Evolutionary conservation across 2,329 filamentous ascomycete species (phyloP).

Genomic region (Didymella sp.): DNA sequence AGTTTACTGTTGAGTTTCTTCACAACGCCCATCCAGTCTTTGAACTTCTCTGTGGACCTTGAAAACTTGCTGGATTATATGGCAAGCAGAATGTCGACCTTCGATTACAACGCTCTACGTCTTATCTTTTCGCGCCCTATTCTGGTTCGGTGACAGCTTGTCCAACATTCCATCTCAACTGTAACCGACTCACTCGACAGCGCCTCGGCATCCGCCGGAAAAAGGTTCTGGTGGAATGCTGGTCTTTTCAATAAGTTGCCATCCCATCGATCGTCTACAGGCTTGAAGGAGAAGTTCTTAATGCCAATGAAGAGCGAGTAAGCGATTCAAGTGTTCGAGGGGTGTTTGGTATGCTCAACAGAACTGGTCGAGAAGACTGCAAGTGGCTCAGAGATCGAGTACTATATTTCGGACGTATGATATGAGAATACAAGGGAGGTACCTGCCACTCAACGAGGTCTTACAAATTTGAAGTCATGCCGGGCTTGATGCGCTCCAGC

Average conservation of each 20-base stretch:
- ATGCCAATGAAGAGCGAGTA: conserved; percentile 61
- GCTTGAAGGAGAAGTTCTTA: conserved; percentile 58
- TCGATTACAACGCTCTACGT: conserved; percentile 1
- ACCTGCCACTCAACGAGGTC: not conserved
- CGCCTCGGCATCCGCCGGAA: conserved; percentile 22
- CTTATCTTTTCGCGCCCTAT: conserved; percentile 46
- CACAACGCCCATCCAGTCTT: conserved; percentile 56
- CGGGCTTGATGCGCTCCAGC: not conserved
- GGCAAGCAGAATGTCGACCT: not conserved
- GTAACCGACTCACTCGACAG: not conserved
- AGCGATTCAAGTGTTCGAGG: conserved; percentile 37
- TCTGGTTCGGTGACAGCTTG: conserved; percentile 1
- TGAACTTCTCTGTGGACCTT: conserved; percentile 4
- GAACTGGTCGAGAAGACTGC: not conserved
- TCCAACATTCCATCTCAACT: not conserved
- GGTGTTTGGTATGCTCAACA: conserved; percentile 1
- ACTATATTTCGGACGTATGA: too few relatives aligned
- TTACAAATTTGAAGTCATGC: not conserved
- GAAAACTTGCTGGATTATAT: not conserved
- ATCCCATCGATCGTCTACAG: conserved; percentile 59
- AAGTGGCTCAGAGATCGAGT: not conserved
- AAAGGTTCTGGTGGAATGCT: conserved; percentile 60
- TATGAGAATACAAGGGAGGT: not conserved
- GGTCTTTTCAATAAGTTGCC: conserved; percentile 55
- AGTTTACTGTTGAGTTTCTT: conserved; percentile 59